phyloP scores from a whole-genome alignment of 2,329 filamentous ascomycete species.

The Trichoderma atrobrunneum region DNA sequence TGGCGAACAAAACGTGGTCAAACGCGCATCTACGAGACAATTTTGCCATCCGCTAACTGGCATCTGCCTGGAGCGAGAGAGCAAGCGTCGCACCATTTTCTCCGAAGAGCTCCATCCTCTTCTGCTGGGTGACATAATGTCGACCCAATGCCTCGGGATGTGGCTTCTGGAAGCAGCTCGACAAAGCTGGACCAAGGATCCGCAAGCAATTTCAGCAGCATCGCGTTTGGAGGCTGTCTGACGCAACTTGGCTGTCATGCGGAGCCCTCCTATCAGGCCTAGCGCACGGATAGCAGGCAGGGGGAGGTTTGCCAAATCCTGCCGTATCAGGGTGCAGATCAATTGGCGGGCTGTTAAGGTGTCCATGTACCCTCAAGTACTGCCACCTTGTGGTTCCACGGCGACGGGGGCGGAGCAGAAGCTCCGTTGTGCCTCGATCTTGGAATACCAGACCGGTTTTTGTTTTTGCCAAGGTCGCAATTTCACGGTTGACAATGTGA shows the following conservation, averaged over 20 bases:
- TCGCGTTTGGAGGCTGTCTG: not conserved
- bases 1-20: not conserved
- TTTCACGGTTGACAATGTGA: not conserved
- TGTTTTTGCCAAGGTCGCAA: not conserved
- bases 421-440: not conserved
- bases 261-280: not conserved
- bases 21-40: not conserved
- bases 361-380: conserved; percentile 7
- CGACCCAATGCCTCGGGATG: conserved; percentile 7
- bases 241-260: conserved; percentile 1
- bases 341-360: conserved; percentile 11
- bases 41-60: not conserved
- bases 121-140: not conserved
- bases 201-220: not conserved
- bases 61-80: not conserved
- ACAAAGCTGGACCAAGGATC: not conserved
- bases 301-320: conserved; percentile 1
- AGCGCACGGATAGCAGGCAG: conserved; percentile 10
- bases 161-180: conserved; percentile 1
- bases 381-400: not conserved
- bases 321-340: not conserved
- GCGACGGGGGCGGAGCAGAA: conserved; percentile 10
- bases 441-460: not conserved
- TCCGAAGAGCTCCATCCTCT: not conserved
- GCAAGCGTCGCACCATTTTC: not conserved